Base-by-base conservation (phyloP, 352 stramenopile genomes). In the Globisporangium nunn region DNA sequence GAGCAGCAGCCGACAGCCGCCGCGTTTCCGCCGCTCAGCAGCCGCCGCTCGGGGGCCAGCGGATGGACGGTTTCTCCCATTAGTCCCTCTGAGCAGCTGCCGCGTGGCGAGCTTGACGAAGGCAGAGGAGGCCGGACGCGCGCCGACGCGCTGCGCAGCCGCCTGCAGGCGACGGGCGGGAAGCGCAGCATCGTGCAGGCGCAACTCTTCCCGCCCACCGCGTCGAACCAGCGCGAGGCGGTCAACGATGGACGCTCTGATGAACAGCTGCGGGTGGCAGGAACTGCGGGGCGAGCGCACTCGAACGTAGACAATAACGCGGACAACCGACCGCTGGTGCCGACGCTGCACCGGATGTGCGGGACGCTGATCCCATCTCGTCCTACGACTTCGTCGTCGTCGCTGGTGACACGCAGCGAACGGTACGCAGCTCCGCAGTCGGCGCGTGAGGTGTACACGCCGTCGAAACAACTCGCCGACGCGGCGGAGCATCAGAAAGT, bases 161-260 rank as follows among this genome's bases (percentile, higher is more conserved):
- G 81, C 7, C 62, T 92, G 6, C 79, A 87, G 23, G 72, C 75
- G n/a, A 74, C 68, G 5, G 81, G 81, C 0, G 37, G 88, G 28
- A 80, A 85, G 51, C 69, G 75, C 6, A 87, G 69, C 45, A 67
- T 87, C 29, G 69, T 80, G 2, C 72, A 89, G 41, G 66, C 75
- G 3, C 70, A 76, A 56, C 29, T 87, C 17, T 75, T 82, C 58
- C 73, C 66, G 10, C 23, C 23, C 23, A 48, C 67, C 12, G 33
- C 46, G 28, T 53, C 44, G 4, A 62, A 49, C 33, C 66, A 77
- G 17, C 59, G 63, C 41, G 28, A 54, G 6, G 40, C 63, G 48
- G 50, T 4, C 29, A 59, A 12, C 31, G 46, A 23, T 23, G 23
- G 23, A 23, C 10, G 3, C 15, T 8, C 23, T 7, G 2, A 18